Base-by-base conservation (phyloP, 495 filamentous ascomycete species). In the Talaromyces liani region DNA sequence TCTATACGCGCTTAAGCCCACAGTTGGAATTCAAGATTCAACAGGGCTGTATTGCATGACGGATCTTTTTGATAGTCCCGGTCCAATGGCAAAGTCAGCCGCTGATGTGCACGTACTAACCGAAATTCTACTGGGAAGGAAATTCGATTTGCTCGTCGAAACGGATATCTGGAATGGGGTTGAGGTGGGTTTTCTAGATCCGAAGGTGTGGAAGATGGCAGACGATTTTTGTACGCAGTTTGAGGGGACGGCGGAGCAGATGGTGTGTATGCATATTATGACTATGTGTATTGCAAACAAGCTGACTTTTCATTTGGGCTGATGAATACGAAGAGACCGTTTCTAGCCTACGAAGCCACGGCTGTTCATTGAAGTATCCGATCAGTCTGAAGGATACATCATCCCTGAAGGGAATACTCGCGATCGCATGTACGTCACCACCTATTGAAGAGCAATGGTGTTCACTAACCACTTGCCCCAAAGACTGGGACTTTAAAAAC, bases 1-100 rank as follows among this genome's bases (percentile, higher is more conserved):
- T 1, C 62, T 84, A 10, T 82, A 82, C 61, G 73, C 70, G 8
- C 72, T 77, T 9, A 77, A 77, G 31, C 69, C 75, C 0, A 72
- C 70, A 1, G 63, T 71, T 16, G 72, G 66, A 5, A 25, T 72
- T 24, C 68, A 75, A 7, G 64, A 72, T n/a, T 22, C 31, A n/a
- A 62, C 67, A 16, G 73, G 74, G 0, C 69, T 76, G n/a, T 62
- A 75, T 16, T 71, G 71, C 0, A 68, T 77, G 31, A 67, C 70
- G 18, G 61, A 51, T 16, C 59, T 25, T 3, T 75, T 70, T 60
- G 76, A 75, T 61, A 55, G 68, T 22, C 69, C 71, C 8, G 72
- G 76, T 8, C 71, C 72, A 4, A 75, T 76, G 70, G 65, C 72
- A 12, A 76, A 72, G 64, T 64, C 63, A 20, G 36, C 36, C 4